Conservation (phyloP, 2,329 filamentous ascomycete genomes). For the Colletotrichum nymphaeae region DNA sequence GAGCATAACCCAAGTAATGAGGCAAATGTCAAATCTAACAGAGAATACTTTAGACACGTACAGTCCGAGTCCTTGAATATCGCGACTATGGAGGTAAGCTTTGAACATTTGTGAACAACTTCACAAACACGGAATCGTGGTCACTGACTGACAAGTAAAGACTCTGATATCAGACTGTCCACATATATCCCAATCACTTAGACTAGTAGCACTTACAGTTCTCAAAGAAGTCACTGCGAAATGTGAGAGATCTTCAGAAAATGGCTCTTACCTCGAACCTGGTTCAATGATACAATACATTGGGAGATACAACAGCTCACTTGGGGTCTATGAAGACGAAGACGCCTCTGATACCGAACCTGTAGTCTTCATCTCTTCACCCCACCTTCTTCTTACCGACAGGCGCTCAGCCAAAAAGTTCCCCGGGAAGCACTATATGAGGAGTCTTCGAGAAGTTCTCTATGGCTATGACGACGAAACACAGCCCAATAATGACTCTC, state of each 20-base stretch:
- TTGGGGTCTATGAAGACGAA: constrained; percentile 3
- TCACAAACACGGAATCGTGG: neutral
- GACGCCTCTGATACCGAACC: constrained; percentile 7
- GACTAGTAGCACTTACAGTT: neutral
- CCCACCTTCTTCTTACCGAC: neutral
- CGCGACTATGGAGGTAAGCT: neutral
- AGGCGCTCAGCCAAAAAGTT: neutral
- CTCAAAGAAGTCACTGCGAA: neutral
- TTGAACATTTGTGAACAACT: neutral
- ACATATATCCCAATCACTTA: neutral
- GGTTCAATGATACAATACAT: constrained; percentile 13
- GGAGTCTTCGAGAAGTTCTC: constrained; percentile 6
- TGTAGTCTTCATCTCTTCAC: neutral
- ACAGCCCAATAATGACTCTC: neutral
- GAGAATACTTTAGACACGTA: neutral
- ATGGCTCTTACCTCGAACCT: neutral
- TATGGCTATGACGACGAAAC: constrained; percentile 12
- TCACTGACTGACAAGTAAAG: neutral
- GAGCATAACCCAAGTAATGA: neutral
- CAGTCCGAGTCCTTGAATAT: constrained; percentile 1
- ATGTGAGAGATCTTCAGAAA: constrained; percentile 1
- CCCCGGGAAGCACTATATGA: neutral
- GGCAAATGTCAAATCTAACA: neutral
- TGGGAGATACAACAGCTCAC: constrained; percentile 1
- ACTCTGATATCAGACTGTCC: constrained; percentile 2